phyloP scores from a whole-genome alignment of 768 basidiomycete species.

The Termitomyces sp. region DNA sequence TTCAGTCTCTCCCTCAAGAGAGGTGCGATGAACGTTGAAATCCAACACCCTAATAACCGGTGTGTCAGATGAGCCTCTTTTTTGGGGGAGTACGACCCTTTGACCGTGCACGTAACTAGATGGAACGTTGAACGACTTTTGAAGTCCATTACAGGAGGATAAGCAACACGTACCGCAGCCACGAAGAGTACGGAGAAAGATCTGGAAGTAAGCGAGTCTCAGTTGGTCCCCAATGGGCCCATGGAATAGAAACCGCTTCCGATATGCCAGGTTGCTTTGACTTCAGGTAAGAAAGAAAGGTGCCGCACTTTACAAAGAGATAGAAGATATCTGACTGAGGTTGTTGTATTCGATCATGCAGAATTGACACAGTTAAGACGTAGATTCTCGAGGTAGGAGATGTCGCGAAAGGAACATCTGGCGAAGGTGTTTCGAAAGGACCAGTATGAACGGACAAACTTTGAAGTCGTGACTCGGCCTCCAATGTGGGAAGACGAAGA shows the following conservation, averaged over 20 bases:
- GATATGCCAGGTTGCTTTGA: neutral
- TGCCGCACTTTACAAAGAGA: constrained; percentile 7
- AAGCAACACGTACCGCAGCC: neutral
- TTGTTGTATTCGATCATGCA: neutral
- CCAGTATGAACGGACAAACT: constrained; percentile 27
- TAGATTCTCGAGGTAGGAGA: constrained; percentile 8
- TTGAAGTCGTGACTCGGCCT: constrained; percentile 4
- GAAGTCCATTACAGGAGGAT: too few species aligned
- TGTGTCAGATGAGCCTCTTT: neutral
- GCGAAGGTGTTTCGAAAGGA: constrained; percentile 23
- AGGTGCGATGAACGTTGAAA: constrained; percentile 11
- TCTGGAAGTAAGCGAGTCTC: neutral
- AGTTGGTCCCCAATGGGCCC: neutral
- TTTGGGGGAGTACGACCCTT: constrained; percentile 12
- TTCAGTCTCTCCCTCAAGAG: neutral
- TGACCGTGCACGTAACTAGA: constrained; percentile 18
- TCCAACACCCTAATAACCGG: constrained; percentile 12
- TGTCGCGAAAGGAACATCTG: constrained; percentile 20
- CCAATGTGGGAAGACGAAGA: constrained; percentile 15
- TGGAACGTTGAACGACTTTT: neutral
- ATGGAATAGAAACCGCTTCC: neutral
- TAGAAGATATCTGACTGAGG: neutral
- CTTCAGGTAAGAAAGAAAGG: constrained; percentile 14
- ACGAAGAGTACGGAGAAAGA: constrained; percentile 25
- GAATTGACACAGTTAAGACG: constrained; percentile 6